Evolutionary conservation across 2,329 filamentous ascomycete genomes (phyloP), one percentile per base, ranked within the genome.

Genomic region (Ophioceras dolichostomum): DNA sequence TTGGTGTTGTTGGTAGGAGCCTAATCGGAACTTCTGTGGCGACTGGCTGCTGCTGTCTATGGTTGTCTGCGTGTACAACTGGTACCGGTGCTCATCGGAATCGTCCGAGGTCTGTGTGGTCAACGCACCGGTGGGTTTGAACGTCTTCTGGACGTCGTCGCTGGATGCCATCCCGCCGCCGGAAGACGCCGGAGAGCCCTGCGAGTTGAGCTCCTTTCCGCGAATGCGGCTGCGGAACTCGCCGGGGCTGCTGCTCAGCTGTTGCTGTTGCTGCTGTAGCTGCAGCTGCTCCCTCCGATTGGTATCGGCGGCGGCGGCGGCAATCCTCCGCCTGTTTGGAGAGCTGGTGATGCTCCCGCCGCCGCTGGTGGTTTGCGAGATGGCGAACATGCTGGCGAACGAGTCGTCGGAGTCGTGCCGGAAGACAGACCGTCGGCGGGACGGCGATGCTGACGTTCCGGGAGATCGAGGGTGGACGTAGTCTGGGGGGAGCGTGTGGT

Each of bases 361-460:
- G n/a, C n/a, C n/a, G n/a, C n/a, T n/a, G n/a, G n/a, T 51, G 8
- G 57, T 44, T 34, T 67, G 66, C 0, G 74, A 76, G 4, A 72
- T 62, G 13, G 70, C 74, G 45, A 78, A 77, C 52, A 77, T 65
- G 36, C 73, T 68, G 8, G 52, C 58, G 38, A 73, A 72, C 45
- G 72, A 76, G 33, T 76, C 73, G 7, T 68, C 65, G 0, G 74
- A 78, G 48, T 76, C 67, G 32, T 75, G 66, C 4, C 73, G 60
- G 2, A 51, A 27, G 13, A 57, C 52, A 1, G 49, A 40, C 20
- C 43, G 50, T 42, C 39, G 48, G 26, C 37, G 54, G 31, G 47
- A 55, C 4, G 55, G 56, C 28, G 58, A 56, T n/a, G n/a, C n/a
- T n/a, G n/a, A n/a, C n/a, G n/a, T n/a, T n/a, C n/a, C n/a, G n/a